Base-by-base conservation (phyloP, 2,329 filamentous ascomycete genomes). In the Botrytis cinerea region DNA sequence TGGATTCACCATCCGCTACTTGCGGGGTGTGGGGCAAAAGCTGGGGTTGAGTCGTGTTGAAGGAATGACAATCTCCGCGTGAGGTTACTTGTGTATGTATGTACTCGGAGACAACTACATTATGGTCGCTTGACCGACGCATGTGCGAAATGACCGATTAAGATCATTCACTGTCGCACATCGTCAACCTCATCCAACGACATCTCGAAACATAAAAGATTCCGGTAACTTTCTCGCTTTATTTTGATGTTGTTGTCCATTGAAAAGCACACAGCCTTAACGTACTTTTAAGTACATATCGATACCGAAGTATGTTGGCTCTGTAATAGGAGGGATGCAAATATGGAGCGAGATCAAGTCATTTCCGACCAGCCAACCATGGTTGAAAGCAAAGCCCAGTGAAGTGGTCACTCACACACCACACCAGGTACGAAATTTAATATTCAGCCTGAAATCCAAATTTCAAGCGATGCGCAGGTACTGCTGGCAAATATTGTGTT, bases 41-140 rank as follows among this genome's bases (percentile, higher is more conserved):
- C 48, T 57, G 35, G 66, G 48, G 48, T 54, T 43, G 48, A 68
- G 48, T 57, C 18, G n/a, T 18, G 48, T 68, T 69, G 25, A 35
- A 60, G 60, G 28, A 72, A 61, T 72, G 71, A 73, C 57, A 73
- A 73, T 70, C 66, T 63, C 71, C 71, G 71, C 71, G 71, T 73
- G 71, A 73, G 71, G 45, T 73, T 70, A 35, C 71, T 62, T 70
- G 71, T 68, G 71, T 68, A 48, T 48, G 22, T 48, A 69, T 43
- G 62, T 72, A 72, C 71, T 54, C 60, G 46, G 48, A 68, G 48
- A 69, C 32, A 61, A 57, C 20, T 57, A 35, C 45, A 61, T 40
- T 10, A 18, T 63, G 69, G 73, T 71, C 69, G 69, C 73, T 71
- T 73, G 73, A 73, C 61, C 68, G 69, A 73, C 61, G 68, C 73